A percentile compares a stretch with the other conserved stretches of the same genome.
Conservation (phyloP, 495 filamentous ascomycete genomes). For the Xanthoparmelia taractica region DNA sequence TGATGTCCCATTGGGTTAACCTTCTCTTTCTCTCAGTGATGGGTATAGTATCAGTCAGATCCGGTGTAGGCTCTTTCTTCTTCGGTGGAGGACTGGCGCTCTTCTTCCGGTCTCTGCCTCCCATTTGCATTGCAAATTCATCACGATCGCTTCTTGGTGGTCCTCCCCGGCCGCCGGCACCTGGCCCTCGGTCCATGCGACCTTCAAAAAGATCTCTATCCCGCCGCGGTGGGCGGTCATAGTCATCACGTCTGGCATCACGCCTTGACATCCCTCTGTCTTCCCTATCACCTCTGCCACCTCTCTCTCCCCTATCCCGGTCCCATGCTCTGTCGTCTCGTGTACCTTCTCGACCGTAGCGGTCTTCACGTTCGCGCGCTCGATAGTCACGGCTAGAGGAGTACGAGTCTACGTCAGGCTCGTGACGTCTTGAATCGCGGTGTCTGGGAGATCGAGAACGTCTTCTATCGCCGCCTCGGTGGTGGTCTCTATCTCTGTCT, state of each 20-base stretch:
- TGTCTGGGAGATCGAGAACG: constrained; percentile 67
- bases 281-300: constrained; percentile 26
- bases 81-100: constrained; percentile 75
- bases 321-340: constrained; percentile 62
- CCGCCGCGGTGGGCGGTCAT: constrained; percentile 51
- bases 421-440: constrained; percentile 40
- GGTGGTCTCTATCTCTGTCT: constrained; percentile 43
- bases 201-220: constrained; percentile 61
- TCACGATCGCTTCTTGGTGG: constrained; percentile 40
- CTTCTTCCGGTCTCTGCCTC: constrained; percentile 60
- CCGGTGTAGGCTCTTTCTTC: constrained; percentile 90
- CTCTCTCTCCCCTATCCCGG: constrained; percentile 54
- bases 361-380: constrained; percentile 83
- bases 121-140: constrained; percentile 40
- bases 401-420: constrained; percentile 77
- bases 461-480: constrained; percentile 49
- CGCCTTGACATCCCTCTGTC: constrained; percentile 36
- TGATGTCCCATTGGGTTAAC: constrained; percentile 98
- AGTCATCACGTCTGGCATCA: constrained; percentile 53
- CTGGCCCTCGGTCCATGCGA: constrained; percentile 51
- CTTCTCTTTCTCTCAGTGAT: constrained; percentile 78
- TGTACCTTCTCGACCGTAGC: constrained; percentile 58
- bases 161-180: constrained; percentile 37
- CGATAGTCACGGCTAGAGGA: constrained; percentile 84
- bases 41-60: constrained; percentile 75